Evolutionary conservation across 2,329 filamentous ascomycete species (phyloP).

Genomic region (Dactylonectria estremocensis): DNA sequence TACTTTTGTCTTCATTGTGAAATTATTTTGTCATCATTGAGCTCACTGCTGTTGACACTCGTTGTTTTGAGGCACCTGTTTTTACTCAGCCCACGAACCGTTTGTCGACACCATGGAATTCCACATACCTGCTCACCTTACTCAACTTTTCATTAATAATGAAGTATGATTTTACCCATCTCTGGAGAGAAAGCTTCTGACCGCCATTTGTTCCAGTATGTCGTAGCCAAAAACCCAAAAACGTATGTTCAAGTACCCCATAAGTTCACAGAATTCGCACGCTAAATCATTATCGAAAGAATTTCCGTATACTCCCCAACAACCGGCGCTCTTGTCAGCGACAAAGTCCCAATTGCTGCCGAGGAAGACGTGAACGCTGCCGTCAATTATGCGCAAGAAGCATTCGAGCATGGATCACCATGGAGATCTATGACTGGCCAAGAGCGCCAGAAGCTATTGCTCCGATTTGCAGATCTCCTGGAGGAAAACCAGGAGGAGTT

Average conservation of each 20-base stretch:
- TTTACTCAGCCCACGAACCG: no score
- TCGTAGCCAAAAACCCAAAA: neutral
- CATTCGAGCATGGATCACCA: neutral
- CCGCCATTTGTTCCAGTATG: neutral
- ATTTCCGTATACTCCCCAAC: constrained; percentile 13
- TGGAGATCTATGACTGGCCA: constrained; percentile 15
- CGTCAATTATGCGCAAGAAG: constrained; percentile 12
- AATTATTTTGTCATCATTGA: no score
- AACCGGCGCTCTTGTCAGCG: constrained; percentile 5
- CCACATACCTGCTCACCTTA: neutral
- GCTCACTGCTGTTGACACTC: no score
- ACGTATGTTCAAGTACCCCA: neutral
- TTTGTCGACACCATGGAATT: no score
- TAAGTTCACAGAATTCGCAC: neutral
- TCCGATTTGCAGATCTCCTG: constrained; percentile 18
- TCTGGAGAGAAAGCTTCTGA: no score
- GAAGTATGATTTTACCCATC: neutral
- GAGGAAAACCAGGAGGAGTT: constrained; percentile 7
- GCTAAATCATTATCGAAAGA: neutral
- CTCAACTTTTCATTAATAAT: constrained; percentile 15
- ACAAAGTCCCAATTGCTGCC: constrained; percentile 17
- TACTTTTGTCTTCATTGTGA: no score
- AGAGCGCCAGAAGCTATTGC: constrained; percentile 1
- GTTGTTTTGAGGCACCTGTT: no score
- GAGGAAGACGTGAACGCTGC: constrained; percentile 18